Evolutionary conservation across 179 eudicot genomes (phyloP).

Genomic region (Gypsophila paniculata): DNA sequence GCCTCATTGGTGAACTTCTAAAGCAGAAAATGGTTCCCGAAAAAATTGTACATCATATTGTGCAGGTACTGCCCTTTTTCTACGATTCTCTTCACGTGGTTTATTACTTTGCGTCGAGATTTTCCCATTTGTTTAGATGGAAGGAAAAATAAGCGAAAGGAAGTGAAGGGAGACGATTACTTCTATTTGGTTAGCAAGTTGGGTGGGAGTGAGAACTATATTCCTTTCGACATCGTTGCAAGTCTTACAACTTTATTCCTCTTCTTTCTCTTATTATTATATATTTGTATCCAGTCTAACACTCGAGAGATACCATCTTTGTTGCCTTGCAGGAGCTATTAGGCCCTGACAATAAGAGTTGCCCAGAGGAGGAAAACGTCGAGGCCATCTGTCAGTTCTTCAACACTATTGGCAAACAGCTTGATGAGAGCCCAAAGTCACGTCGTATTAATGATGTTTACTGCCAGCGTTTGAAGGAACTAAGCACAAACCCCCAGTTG

Average conservation of each 20-base stretch:
- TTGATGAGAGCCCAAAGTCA: constrained; percentile 75
- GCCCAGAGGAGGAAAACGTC: constrained; percentile 91
- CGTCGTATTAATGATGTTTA: constrained; percentile 66
- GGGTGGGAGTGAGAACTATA: too few relatives aligned
- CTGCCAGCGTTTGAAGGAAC: constrained; percentile 66
- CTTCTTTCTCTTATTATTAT: too few relatives aligned
- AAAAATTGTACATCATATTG: constrained; percentile 91
- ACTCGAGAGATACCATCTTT: neutral
- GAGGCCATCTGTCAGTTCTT: constrained; percentile 95
- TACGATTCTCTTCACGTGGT: neutral
- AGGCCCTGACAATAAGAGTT: constrained; percentile 62
- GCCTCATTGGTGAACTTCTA: constrained; percentile 95
- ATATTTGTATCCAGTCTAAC: too few relatives aligned
- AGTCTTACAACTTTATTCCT: too few relatives aligned
- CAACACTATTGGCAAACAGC: constrained; percentile 95
- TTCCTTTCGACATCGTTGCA: too few relatives aligned
- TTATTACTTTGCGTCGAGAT: neutral
- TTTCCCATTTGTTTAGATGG: neutral
- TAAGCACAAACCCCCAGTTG: constrained; percentile 60
- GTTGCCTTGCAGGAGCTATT: constrained; percentile 57
- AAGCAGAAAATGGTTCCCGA: constrained; percentile 99
- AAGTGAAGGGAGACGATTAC: too few relatives aligned
- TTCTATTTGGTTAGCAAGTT: too few relatives aligned
- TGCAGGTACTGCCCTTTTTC: constrained; percentile 48
- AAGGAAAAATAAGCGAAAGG: too few relatives aligned